These are phyloP conservation scores for Acer campestre DNA, from an alignment of 345 rosid species.

Conservation along the genomic window DNA sequence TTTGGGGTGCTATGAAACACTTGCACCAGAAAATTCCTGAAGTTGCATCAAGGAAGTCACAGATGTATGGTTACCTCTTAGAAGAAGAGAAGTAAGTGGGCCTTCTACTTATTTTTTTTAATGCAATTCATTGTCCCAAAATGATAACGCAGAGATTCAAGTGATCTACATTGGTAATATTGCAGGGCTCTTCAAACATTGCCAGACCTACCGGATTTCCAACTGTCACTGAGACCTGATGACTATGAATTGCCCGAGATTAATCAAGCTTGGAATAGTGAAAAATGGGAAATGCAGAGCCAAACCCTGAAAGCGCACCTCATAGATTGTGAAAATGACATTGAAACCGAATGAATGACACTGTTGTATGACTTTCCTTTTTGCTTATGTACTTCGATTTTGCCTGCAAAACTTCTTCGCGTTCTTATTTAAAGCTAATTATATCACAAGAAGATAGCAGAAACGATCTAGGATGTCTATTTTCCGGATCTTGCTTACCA, in stretches of 20 bases:
- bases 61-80: constrained; percentile 77
- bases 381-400: not conserved
- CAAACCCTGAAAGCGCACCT: constrained; percentile 72
- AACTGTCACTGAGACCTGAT: constrained; percentile 78
- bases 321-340: constrained; percentile 50
- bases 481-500: constrained; percentile 4
- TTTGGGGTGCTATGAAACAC: constrained; percentile 87
- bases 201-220: constrained; percentile 91
- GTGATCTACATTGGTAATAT: constrained; percentile 9
- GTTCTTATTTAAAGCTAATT: not conserved
- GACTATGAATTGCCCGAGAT: constrained; percentile 67
- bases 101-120: not conserved
- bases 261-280: constrained; percentile 53
- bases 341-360: constrained; percentile 39
- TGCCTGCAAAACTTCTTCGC: not conserved
- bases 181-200: constrained; percentile 70
- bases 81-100: constrained; percentile 86
- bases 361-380: not conserved
- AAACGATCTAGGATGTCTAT: not conserved
- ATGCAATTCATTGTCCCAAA: not conserved
- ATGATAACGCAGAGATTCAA: not conserved
- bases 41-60: constrained; percentile 81
- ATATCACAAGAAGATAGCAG: not conserved
- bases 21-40: constrained; percentile 88
- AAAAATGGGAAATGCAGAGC: constrained; percentile 52